Evolutionary conservation across 331 rosid genomes (phyloP).

Genomic region (Cydonia oblonga): DNA sequence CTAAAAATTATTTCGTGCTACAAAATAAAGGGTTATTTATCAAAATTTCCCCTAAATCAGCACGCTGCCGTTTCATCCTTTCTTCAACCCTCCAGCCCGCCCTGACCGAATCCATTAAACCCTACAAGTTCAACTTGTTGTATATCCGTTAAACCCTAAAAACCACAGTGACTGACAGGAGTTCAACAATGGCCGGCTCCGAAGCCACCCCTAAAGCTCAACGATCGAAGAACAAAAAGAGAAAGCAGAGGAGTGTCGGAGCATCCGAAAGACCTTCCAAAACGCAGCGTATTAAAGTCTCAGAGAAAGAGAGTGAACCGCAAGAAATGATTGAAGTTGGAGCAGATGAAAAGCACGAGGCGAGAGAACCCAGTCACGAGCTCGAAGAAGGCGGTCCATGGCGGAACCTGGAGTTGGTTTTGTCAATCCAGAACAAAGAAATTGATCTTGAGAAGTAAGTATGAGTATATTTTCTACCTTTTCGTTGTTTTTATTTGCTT

Average conservation of each 20-base stretch:
- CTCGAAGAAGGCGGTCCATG: constrained; percentile 33
- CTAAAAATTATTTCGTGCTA: too few relatives aligned
- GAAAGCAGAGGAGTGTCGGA: constrained; percentile 23
- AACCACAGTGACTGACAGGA: not conserved
- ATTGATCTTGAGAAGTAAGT: constrained; percentile 50
- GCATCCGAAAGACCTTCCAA: constrained; percentile 24
- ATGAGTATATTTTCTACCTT: not conserved
- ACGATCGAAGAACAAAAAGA: constrained; percentile 29
- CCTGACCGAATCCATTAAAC: too few relatives aligned
- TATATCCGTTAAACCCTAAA: not conserved
- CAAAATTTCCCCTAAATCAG: too few relatives aligned
- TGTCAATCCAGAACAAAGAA: constrained; percentile 44
- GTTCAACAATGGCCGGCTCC: constrained; percentile 20
- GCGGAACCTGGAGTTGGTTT: constrained; percentile 60
- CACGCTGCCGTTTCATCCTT: not conserved
- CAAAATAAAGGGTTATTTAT: too few relatives aligned
- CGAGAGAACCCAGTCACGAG: not conserved
- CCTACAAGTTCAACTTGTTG: too few relatives aligned
- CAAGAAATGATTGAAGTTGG: not conserved
- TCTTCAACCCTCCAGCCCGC: not conserved
- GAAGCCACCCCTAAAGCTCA: constrained; percentile 16
- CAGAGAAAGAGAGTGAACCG: constrained; percentile 19
- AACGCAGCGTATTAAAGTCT: constrained; percentile 17
- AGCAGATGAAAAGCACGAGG: constrained; percentile 1
- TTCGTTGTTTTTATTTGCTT: not conserved